Conservation (phyloP, 768 basidiomycete genomes). For the Leccinum incarnatum region DNA sequence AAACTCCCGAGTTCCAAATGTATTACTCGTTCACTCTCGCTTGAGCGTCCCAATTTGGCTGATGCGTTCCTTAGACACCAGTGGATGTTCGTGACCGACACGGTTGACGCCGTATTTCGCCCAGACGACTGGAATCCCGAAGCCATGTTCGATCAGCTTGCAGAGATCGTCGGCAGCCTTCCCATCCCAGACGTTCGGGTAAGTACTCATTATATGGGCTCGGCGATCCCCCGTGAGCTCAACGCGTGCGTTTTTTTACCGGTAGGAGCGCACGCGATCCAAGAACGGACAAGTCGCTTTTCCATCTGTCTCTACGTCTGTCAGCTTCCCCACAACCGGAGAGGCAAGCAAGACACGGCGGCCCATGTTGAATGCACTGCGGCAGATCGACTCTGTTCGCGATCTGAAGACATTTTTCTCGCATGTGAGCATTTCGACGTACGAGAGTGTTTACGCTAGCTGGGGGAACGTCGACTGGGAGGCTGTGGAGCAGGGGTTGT, state of each 20-base stretch:
- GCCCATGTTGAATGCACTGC: slow-evolving; percentile 66
- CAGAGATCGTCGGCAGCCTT: slow-evolving; percentile 74
- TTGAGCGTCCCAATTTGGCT: slow-evolving; percentile 1
- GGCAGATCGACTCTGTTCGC: slow-evolving; percentile 78
- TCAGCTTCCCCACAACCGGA: slow-evolving; percentile 27
- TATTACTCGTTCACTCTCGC: slow-evolving; percentile 34
- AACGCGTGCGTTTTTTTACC: not conserved
- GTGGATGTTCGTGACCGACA: slow-evolving; percentile 99
- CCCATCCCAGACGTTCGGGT: slow-evolving; percentile 43
- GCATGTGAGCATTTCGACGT: slow-evolving; percentile 81
- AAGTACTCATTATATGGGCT: not conserved
- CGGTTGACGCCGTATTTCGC: slow-evolving; percentile 89
- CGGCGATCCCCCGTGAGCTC: not conserved
- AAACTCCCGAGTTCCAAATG: slow-evolving; percentile 99
- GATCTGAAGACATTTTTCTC: slow-evolving; percentile 92
- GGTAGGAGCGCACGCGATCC: slow-evolving; percentile 28
- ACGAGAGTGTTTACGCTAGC: slow-evolving; percentile 86
- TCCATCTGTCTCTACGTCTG: slow-evolving; percentile 19
- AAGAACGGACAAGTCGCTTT: slow-evolving; percentile 23
- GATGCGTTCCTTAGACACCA: slow-evolving; percentile 61
- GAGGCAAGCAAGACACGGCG: slow-evolving; percentile 58
- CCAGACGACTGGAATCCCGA: slow-evolving; percentile 82
- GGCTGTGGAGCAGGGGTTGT: slow-evolving; percentile 75
- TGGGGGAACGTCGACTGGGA: slow-evolving; percentile 86
- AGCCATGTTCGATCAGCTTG: slow-evolving; percentile 87